Evolutionary conservation across 2,329 filamentous ascomycete genomes (phyloP), one percentile per base, ranked within the genome.

Genomic region (Calcarisporium arbuscula): DNA sequence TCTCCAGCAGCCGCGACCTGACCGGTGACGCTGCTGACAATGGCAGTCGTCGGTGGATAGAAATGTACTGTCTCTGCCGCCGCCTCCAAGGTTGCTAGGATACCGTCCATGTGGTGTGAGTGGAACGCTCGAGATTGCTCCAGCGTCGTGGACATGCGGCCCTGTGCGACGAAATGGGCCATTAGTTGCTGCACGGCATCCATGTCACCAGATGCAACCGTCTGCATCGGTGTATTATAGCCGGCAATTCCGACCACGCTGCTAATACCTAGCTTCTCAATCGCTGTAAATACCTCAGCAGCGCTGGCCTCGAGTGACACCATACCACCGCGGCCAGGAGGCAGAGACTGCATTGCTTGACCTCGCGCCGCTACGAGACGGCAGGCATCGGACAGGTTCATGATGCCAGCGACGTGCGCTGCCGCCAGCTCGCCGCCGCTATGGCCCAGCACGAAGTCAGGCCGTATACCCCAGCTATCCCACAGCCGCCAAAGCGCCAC

Each of bases 221-320:
- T 87, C 57, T 87, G 82, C 36, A 76, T 68, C 1, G 79, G 79
- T 0, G 79, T 77, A 49, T 92, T 92, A 57, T 85, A 73, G 62
- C 84, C 89, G 17, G 84, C 81, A 30, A 72, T 52, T 28, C 68
- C 68, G 15, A 70, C 54, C 4, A 57, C 61, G 47, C 42, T 36
- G n/a, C 33, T 35, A 12, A 54, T 29, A n/a, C 40, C 40, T 19
- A 53, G 35, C 11, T 36, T 10, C 17, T 36, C 20, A 32, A 57
- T 42, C 29, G 70, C 68, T 17, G 72, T 66, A 28, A 60, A 35
- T 5, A 53, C 42, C 29, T 57, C 53, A 15, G 22, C 29, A 8
- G 69, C 60, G 3, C 62, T 57, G 28, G 49, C 53, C 17, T 44
- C 50, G 8, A 58, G 30, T 12, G 54, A 51, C 21, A 44, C 43